Base-by-base conservation (phyloP, 495 filamentous ascomycete species). In the Cercophora scortea region DNA sequence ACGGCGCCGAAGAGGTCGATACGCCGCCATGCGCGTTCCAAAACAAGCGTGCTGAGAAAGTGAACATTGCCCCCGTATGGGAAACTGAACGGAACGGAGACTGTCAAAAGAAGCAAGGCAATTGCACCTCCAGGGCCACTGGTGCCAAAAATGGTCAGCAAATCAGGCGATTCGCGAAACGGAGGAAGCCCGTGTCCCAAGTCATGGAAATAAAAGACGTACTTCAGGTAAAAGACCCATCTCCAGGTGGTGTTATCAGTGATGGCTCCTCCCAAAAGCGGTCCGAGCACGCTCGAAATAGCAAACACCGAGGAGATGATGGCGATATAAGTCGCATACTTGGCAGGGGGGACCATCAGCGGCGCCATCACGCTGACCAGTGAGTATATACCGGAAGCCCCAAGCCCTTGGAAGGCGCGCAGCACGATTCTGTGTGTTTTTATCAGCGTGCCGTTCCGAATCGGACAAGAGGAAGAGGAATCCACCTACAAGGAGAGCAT, bases 321-420 rank as follows among this genome's bases (percentile, higher is more conserved):
- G 13, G 60, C 74, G 6, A 74, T 71, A 50, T 71, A 77, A 6
- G 57, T 70, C 4, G 67, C 70, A 47, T 74, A 67, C 55, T 75
- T 67, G 8, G 67, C 57, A 34, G 60, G 64, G 1, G 80, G 72
- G 1, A 77, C 70, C 35, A 83, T 61, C 32, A 74, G 67, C 1
- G 74, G 69, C 12, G 68, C 52, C 45, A 80, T 72, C 11, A 79
- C 63, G 1, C 71, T 68, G 33, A 69, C 59, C n/a, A 83, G 52
- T 1, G 77, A 67, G 52, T 77, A 82, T 12, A 78, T 71, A 10
- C 81, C 81, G 0, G 73, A 72, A 8, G 65, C 79, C 0, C 79
- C 78, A 9, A 83, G 64, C 6, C 79, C 78, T 62, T 84, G 79
- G 16, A 83, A 68, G 0, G 75, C 68, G 10, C 79, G 73, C 42